Evolutionary conservation across 2,329 filamentous ascomycete genomes (phyloP), one percentile per base, ranked within the genome.

Genomic region (Ceratocystis colombiana): DNA sequence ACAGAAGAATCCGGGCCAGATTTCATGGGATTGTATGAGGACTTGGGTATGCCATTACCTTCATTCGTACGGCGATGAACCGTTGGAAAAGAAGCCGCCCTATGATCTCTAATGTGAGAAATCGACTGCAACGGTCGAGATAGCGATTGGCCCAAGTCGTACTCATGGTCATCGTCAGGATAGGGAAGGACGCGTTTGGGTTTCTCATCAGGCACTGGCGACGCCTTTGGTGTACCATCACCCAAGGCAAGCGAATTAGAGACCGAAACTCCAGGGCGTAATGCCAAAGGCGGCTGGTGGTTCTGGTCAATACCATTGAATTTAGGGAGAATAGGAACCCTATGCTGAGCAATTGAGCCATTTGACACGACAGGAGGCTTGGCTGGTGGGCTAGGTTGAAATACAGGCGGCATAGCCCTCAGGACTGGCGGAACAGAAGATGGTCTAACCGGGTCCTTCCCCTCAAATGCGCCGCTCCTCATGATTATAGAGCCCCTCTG

Each of bases 91-190:
- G 53, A 57, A 57, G 53, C 53, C 20, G 25, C 28, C 10, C 53
- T 33, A 30, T 57, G 53, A 3, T 57, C 53, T 3, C 15, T 25
- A 17, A 33, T 57, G 20, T 57, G 53, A 57, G 28, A 57, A n/a
- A 57, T n/a, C 15, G 28, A 17, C 8, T 25, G 53, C 2, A 12
- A 12, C 20, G 25, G 22, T 57, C 53, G 53, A 30, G n/a, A 28
- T 15, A 28, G 53, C 30, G 30, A 17, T 28, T 30, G 53, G 15
- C 53, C 30, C 10, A 57, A 57, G 53, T 57, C 30, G 53, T 67
- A 8, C 10, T 22, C 45, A 15, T 61, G 28, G 20, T 64, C 64
- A 37, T 68, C 66, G 20, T 65, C 66, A 6, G 66, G 66, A 30
- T 68, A 68, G 2, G 66, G 66, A 20, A 68, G 41, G n/a, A 50